Evolutionary conservation across 2,329 filamentous ascomycete species (phyloP), one percentile per base, ranked within the genome.

Genomic region (Stromatinia cepivora): DNA sequence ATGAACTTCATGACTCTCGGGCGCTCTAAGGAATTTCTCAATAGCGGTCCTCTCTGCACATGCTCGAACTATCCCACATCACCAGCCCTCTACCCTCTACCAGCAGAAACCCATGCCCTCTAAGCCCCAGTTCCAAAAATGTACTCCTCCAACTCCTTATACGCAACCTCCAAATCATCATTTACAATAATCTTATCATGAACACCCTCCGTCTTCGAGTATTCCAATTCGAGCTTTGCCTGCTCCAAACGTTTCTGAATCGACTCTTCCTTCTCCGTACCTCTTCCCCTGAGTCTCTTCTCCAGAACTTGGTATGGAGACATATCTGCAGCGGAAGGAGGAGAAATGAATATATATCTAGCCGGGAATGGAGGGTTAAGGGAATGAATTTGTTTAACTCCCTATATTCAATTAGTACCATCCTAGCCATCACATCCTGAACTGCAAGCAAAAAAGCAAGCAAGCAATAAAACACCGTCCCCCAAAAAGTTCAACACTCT

Each of bases 311-410:
- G 88, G 73, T 91, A 62, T 13, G 53, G 45, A 3, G 63, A 39
- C 25, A 54, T 11, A 0, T 25, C 34, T 1, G 53, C 52, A 10
- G 39, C 81, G 5, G 87, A 90, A 0, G 94, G 94, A 17, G 94
- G 94, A 48, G 91, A 87, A 71, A 97, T 86, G 81, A 97, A 97
- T 73, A 97, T 81, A 81, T 92, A 97, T 68, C 92, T 88, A 10
- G 93, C 92, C 69, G 89, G 85, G 72, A 69, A 69, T 10, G 52
- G 54, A 2, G 62, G 68, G 4, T 28, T 9, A 11, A 53, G 94
- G 86, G 74, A 85, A 85, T 63, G 90, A 77, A 97, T 92, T 81
- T 97, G 94, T 83, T 97, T 97, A 70, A 97, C 93, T 71, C 94
- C 94, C 86, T 88, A 72, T 15, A 20, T 1, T 15, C n/a, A 17